Base-by-base conservation (phyloP, 1,284 basidiomycete genomes). In the Ceratobasidium sp. region DNA sequence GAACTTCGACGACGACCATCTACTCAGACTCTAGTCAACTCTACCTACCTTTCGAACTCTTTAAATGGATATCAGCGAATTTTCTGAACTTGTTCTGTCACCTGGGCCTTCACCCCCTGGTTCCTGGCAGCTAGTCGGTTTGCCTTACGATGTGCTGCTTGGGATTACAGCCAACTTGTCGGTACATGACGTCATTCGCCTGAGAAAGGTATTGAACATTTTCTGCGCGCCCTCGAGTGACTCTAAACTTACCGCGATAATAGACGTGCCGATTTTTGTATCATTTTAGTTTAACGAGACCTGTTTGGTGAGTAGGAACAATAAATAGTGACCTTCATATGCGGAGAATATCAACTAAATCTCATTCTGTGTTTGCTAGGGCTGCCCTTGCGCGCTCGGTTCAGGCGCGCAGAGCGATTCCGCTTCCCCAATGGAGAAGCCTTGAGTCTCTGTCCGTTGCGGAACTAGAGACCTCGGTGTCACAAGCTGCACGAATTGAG, bases 221-320 rank as follows among this genome's bases (percentile, higher is more conserved):
- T 48, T 22, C 11, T n/a, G 19, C 11, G 15, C 14, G 14, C 2
- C n/a, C 6, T 14, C 36, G n/a, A 15, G 29, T 60, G 29, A 1
- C 8, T 62, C 3, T 22, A 14, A 29, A 27, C 31, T 59, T 19
- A 71, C 47, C 3, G 1, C 4, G n/a, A 33, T 27, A 14, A 41
- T 45, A 72, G 69, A 62, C 47, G 4, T 72, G 56, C 56, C 44
- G 69, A 11, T 31, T 31, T 11, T 47, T 72, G 22, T 60, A 50
- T 36, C 69, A 72, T 29, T 72, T 72, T 31, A 72, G 44, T 29
- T 33, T 60, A 33, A 60, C 56, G n/a, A 45, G 56, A 22, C 53
- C 69, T 1, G 69, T 72, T n/a, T 72, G 69, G 69, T 72, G 19
- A 72, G 69, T 48, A 41, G n/a, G n/a, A n/a, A n/a, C n/a, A n/a